Evolutionary conservation across 169 alveolate species (phyloP).

Genomic region (Plasmodium knowlesi): DNA sequence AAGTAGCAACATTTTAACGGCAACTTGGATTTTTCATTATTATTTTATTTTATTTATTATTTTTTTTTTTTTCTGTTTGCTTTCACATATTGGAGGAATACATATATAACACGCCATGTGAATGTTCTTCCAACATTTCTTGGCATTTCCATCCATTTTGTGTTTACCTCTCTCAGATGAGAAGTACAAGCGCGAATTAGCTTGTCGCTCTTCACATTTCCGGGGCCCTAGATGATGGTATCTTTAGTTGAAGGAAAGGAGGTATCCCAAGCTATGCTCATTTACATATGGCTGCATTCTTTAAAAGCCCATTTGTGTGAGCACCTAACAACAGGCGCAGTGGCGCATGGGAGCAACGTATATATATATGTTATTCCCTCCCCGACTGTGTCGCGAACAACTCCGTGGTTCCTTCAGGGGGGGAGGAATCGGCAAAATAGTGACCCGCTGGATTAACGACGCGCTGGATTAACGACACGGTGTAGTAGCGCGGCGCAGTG

Average conservation of each 20-base stretch:
- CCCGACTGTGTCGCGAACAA: neutral
- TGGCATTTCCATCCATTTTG: neutral
- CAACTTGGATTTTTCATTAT: neutral
- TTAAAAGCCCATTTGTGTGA: neutral
- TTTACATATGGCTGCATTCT: neutral
- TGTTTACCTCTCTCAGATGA: neutral
- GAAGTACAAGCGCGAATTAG: neutral
- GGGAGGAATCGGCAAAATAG: neutral
- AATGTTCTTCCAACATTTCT: neutral
- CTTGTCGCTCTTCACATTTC: neutral
- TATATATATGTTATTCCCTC: neutral
- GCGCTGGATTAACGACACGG: neutral
- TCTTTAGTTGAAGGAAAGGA: neutral
- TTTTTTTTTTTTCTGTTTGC: neutral
- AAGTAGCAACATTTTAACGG: neutral
- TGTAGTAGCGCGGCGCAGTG: neutral
- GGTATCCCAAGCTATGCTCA: neutral
- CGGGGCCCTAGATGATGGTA: neutral
- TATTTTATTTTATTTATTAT: too few relatives aligned
- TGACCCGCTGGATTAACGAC: too few relatives aligned
- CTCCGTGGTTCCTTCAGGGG: neutral
- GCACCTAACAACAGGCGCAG: neutral
- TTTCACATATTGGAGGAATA: neutral
- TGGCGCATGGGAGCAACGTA: neutral
- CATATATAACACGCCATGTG: neutral